phyloP scores from a whole-genome alignment of 164 flowering plant species.

The Vitis vinifera region ASM3070453v1 NC_081809.1:21501501-21502000 shows the following conservation, averaged over 20 bases:
- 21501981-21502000: no score
- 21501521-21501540: slow-evolving; percentile 94
- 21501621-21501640: slow-evolving; percentile 77
- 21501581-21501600: slow-evolving; percentile 99
- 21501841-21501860: background rate
- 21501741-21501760: slow-evolving; percentile 67
- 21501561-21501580: slow-evolving; percentile 87
- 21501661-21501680: slow-evolving; percentile 89
- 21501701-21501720: slow-evolving; percentile 86
- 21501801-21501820: slow-evolving; percentile 90
- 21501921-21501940: no score
- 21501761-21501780: slow-evolving; percentile 81
- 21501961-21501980: no score
- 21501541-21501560: slow-evolving; percentile 85
- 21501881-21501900: no score
- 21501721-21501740: slow-evolving; percentile 72
- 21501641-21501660: slow-evolving; percentile 82
- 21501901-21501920: no score
- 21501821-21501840: background rate
- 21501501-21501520: slow-evolving; percentile 97
- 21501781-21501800: slow-evolving; percentile 88
- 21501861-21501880: no score
- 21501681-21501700: slow-evolving; percentile 90
- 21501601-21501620: slow-evolving; percentile 63
- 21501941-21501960: no score